A percentile compares a stretch with the other conserved stretches of the same genome.
Evolutionary conservation across 306 rosid species (phyloP).

Genomic region (Medicago arabica): DNA sequence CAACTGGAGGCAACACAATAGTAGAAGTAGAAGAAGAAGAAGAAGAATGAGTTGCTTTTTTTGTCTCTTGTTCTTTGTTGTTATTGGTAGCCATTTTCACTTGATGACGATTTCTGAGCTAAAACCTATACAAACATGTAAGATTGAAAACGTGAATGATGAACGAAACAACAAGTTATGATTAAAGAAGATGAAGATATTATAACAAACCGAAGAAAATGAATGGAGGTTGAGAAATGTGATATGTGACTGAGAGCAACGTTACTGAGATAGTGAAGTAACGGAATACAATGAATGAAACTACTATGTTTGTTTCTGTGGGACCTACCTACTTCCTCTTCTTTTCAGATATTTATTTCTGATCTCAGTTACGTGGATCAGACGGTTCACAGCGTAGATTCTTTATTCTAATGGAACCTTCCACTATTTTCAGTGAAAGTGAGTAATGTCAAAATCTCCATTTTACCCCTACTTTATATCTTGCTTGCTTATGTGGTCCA

Average conservation of each 20-base stretch:
- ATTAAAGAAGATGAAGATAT: not conserved
- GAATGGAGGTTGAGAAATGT: not conserved
- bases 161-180: not conserved
- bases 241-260: not conserved
- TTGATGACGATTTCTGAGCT: not conserved
- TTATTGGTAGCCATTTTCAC: constrained; percentile 55
- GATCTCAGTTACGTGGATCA: not conserved
- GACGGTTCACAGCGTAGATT: not conserved
- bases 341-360: not conserved
- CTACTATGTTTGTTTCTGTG: not conserved
- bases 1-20: constrained; percentile 22
- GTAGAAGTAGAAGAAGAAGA: not conserved
- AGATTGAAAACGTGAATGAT: not conserved
- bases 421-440: not conserved
- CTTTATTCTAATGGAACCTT: not conserved
- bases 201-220: not conserved
- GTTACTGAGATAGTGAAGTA: not conserved
- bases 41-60: constrained; percentile 10
- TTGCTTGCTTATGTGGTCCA: too few species aligned
- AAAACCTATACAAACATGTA: too few species aligned
- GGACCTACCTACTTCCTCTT: not conserved
- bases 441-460: too few species aligned
- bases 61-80: constrained; percentile 40
- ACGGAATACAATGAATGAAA: not conserved
- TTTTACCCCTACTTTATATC: too few species aligned